Evolutionary conservation across 2,329 filamentous ascomycete genomes (phyloP), one percentile per base, ranked within the genome.

Genomic region (Cercospora canescens): DNA sequence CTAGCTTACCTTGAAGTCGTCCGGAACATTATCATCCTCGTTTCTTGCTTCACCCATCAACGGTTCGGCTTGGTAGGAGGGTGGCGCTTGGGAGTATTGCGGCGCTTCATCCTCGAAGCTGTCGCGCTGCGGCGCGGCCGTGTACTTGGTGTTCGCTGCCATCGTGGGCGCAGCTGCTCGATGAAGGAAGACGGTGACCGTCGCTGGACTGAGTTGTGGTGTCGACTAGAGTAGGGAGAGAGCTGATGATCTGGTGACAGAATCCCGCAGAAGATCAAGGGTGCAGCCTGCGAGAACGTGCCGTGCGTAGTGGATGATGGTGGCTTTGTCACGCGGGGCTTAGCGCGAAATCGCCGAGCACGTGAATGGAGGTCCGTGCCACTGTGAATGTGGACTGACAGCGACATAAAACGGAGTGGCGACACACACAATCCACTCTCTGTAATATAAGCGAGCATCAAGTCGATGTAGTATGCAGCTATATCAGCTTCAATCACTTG

Each of bases 11-110:
- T 97, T 98, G 88, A 98, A 98, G 81, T 98, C 94, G 82, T 98
- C 94, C 1, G 94, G 94, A 52, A 98, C 78, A 76, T 97, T 96
- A 81, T 97, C 94, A 76, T 94, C 88, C 79, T 94, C 94, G 77
- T 85, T 86, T 74, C 94, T 88, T 60, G 92, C 88, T 52, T 80
- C 78, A 60, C 85, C 90, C 68, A 86, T 86, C 64, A 91, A 86
- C 45, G 88, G 85, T 67, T 84, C 79, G 68, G 66, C 64, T 77
- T 87, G 85, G 83, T 97, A 97, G 67, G 91, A 91, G 21, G 94
- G 94, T 71, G 94, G 94, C 76, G 93, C 86, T 76, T 92, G 89
- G 64, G 89, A 85, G 82, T 90, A 94, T 72, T 78, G 78, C 70
- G 83, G 80, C 72, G 91, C 89, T 70, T 91, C 91, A 73, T 91